These are phyloP conservation scores for Ustilago trichophora DNA, from an alignment of 1,284 basidiomycete genomes.

Conservation along the genomic window DNA sequence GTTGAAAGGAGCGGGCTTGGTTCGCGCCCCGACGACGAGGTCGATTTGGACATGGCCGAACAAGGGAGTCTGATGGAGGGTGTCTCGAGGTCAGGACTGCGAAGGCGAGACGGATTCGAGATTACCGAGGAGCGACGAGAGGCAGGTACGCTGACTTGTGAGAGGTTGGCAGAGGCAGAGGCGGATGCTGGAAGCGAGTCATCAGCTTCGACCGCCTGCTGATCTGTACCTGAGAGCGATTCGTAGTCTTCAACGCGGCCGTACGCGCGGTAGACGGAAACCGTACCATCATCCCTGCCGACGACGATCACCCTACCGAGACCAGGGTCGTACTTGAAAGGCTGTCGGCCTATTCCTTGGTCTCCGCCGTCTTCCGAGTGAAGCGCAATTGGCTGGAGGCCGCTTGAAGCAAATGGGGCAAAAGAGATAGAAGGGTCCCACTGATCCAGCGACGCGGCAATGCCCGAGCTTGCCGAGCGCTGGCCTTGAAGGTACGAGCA, in stretches of 20 bases:
- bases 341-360: neutral
- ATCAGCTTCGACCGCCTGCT: neutral
- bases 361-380: neutral
- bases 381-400: slow-evolving; percentile 5
- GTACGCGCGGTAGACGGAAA: slow-evolving; percentile 29
- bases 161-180: slow-evolving; percentile 26
- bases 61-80: slow-evolving; percentile 26
- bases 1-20: slow-evolving; percentile 16
- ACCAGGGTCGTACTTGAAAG: slow-evolving; percentile 22
- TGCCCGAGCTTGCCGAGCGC: neutral
- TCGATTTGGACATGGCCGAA: slow-evolving; percentile 5
- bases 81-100: slow-evolving; percentile 23
- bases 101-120: slow-evolving; percentile 17
- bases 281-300: slow-evolving; percentile 31
- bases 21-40: slow-evolving; percentile 19
- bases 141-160: slow-evolving; percentile 6
- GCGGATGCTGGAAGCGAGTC: slow-evolving; percentile 17
- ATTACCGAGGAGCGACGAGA: slow-evolving; percentile 27
- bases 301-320: slow-evolving; percentile 29
- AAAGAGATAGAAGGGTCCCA: slow-evolving; percentile 45
- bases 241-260: slow-evolving; percentile 34
- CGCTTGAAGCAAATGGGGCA: slow-evolving; percentile 26
- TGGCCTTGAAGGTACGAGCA: slow-evolving; percentile 4
- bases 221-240: neutral
- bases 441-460: slow-evolving; percentile 13